Evolutionary conservation across 305 asterid species (phyloP), one percentile per base, ranked within the genome.

Genomic region (Euphrasia arctica): DNA sequence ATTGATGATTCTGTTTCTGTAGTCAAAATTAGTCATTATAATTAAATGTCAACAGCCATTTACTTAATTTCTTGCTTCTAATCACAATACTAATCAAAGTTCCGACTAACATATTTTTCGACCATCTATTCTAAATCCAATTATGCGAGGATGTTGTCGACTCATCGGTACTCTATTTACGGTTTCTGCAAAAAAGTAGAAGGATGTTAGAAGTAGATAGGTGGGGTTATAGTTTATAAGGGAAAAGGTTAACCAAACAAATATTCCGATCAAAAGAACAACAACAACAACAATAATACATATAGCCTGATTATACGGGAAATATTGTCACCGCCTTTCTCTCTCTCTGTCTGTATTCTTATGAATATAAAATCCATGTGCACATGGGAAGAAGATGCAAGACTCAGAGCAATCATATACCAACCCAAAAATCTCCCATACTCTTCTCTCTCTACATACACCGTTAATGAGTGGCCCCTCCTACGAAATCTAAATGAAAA

Each of bases 331-430:
- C 64, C 18, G 69, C 50, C 50, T 45, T 45, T 10, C 50, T 45
- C 50, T 45, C 50, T 74, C 34, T 31, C 22, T 18, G 22, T 18
- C 22, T 18, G 71, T 51, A 36, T 62, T 72, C 62, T 74, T 74
- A 58, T 64, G 56, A 54, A 25, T 70, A 69, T 73, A 74, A 67
- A 68, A 58, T 51, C 60, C 71, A 65, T 56, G 43, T 11, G 83
- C 82, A 83, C 82, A 83, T 83, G 85, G 85, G 68, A 70, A 71
- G 83, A 74, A 78, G 77, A 66, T 84, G 77, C 77, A 72, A 57
- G 22, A 58, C 55, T 66, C 63, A 67, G 58, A 73, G 55, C 77
- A n/a, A 66, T 80, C 75, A 74, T 74, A 75, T 72, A 75, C 79
- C 76, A 75, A 81, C 77, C 76, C 63, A 51, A 42, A 62, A 72